These are phyloP conservation scores for Pythium scleroteichum DNA, from an alignment of 352 stramenopile genomes.

Conservation along the genomic window DNA sequence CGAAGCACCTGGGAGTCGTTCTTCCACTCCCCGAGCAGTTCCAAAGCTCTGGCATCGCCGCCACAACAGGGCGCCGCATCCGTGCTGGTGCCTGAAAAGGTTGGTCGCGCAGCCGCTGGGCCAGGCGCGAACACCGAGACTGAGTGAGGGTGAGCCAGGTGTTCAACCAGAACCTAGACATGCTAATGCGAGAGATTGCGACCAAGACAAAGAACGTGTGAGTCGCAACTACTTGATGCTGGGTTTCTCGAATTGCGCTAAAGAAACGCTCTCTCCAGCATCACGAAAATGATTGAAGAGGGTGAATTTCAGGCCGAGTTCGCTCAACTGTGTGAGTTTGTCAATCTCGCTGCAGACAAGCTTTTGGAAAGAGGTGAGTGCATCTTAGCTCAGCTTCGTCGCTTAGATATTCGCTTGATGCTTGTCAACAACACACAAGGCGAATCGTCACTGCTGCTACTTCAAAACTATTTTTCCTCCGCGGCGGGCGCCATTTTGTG, in stretches of 20 bases:
- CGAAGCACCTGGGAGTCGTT: conserved; percentile 47
- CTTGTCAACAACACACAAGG: too few species aligned
- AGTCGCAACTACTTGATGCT: conserved; percentile 16
- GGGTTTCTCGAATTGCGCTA: not conserved
- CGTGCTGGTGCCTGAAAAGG: conserved; percentile 37
- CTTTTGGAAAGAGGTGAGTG: conserved; percentile 45
- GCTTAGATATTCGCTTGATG: too few species aligned
- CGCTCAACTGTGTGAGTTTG: conserved; percentile 40
- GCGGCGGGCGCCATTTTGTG: conserved; percentile 44
- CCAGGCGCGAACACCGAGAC: too few species aligned
- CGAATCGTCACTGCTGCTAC: conserved; percentile 27
- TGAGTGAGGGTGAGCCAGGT: conserved; percentile 29
- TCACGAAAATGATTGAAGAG: conserved; percentile 46
- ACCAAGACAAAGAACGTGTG: conserved; percentile 55
- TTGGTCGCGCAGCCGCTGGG: conserved; percentile 8
- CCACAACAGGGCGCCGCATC: not conserved
- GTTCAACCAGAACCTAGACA: conserved; percentile 55
- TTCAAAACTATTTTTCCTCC: conserved; percentile 60
- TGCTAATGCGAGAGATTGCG: conserved; percentile 50
- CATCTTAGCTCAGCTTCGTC: too few species aligned
- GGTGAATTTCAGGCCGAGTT: conserved; percentile 40
- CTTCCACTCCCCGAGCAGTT: conserved; percentile 23
- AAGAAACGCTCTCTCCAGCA: conserved; percentile 32
- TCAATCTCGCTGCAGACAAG: conserved; percentile 43
- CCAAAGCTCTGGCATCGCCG: conserved; percentile 7